Evolutionary conservation across 257 asterid genomes (phyloP).

Genomic region (Hygrophila difformis): DNA sequence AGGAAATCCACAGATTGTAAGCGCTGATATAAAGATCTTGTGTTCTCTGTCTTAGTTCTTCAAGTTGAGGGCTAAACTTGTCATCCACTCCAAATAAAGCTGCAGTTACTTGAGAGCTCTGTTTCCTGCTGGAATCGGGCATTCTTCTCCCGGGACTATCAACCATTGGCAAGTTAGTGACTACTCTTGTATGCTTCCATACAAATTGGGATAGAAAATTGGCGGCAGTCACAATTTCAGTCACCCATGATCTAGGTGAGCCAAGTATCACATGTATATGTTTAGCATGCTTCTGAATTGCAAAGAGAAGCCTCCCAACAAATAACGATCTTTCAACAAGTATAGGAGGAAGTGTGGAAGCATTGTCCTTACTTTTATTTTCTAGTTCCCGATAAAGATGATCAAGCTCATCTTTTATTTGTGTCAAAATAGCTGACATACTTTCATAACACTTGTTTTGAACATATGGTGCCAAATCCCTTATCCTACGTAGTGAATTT

Average conservation of each 20-base stretch:
- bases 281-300: slow-evolving; percentile 86
- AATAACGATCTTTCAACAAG: slow-evolving; percentile 82
- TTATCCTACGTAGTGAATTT: slow-evolving; percentile 72
- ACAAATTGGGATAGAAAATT: slow-evolving; percentile 30
- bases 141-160: slow-evolving; percentile 57
- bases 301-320: slow-evolving; percentile 86
- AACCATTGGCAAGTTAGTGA: slow-evolving; percentile 33
- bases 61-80: slow-evolving; percentile 73
- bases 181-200: slow-evolving; percentile 32
- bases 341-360: slow-evolving; percentile 41
- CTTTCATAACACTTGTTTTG: slow-evolving; percentile 75
- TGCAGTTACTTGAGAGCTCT: slow-evolving; percentile 43
- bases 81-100: slow-evolving; percentile 81
- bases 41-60: slow-evolving; percentile 60
- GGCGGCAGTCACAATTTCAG: slow-evolving; percentile 33
- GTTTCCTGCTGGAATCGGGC: slow-evolving; percentile 65
- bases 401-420: slow-evolving; percentile 69
- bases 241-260: slow-evolving; percentile 90
- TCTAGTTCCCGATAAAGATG: slow-evolving; percentile 40
- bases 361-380: slow-evolving; percentile 32
- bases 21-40: slow-evolving; percentile 80
- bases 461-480: slow-evolving; percentile 71
- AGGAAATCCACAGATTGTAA: slow-evolving; percentile 81
- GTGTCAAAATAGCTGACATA: slow-evolving; percentile 55
- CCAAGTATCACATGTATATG: slow-evolving; percentile 90